Percentiles rank a stretch among this genome's conserved stretches.
Conservation (phyloP, 1,284 basidiomycete species). For the Cutaneotrichosporon sp. region DNA sequence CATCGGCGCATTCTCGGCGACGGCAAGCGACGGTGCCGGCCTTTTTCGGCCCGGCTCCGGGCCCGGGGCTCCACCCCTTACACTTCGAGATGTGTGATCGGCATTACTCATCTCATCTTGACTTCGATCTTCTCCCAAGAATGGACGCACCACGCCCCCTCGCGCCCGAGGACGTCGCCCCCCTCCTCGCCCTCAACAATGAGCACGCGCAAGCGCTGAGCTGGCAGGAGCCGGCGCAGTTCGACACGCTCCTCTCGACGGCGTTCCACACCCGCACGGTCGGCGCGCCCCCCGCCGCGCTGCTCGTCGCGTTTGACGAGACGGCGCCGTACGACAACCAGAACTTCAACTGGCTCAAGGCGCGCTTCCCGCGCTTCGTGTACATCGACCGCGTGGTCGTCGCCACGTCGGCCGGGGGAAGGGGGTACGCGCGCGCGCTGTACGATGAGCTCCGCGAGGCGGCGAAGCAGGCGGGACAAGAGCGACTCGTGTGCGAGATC, state of each 20-base stretch:
- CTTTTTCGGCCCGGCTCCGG: too few species aligned
- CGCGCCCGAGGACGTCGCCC: background rate
- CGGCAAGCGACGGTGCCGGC: background rate
- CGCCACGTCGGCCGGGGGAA: background rate
- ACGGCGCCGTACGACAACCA: constrained; percentile 15
- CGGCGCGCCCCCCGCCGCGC: constrained; percentile 5
- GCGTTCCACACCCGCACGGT: constrained; percentile 16
- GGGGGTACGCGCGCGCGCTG: constrained; percentile 12
- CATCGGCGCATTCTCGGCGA: background rate
- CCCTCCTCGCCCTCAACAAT: constrained; percentile 18
- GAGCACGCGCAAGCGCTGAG: constrained; percentile 10
- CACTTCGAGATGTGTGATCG: too few species aligned
- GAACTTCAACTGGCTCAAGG: constrained; percentile 19
- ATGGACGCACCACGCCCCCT: constrained; percentile 10
- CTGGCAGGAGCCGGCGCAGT: constrained; percentile 12
- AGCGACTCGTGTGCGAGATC: constrained; percentile 19
- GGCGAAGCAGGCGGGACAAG: constrained; percentile 1
- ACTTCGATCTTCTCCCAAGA: too few species aligned
- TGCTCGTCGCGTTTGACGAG: constrained; percentile 13
- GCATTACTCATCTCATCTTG: too few species aligned
- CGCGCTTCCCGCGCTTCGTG: constrained; percentile 11
- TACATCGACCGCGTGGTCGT: constrained; percentile 23
- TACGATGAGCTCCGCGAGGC: constrained; percentile 8
- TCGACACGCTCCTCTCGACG: constrained; percentile 9
- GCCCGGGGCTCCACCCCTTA: too few species aligned